Percentiles rank a stretch among this genome's conserved stretches.
phyloP scores from a whole-genome alignment of 495 filamentous ascomycete species.

The Acidomyces sp. region DNA sequence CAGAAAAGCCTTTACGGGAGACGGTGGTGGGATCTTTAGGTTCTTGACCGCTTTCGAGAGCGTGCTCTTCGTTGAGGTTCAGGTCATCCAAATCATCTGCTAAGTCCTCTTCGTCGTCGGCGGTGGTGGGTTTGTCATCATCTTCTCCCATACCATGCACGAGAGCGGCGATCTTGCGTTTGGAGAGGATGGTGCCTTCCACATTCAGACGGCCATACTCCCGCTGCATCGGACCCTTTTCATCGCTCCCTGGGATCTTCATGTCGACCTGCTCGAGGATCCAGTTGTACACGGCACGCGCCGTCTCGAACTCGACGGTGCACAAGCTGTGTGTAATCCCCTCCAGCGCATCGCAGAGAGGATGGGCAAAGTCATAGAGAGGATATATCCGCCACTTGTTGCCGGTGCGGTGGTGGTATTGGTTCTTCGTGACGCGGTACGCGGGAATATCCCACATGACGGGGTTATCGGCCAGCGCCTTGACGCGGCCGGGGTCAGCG shows the following conservation, averaged over 20 bases:
- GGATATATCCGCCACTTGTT: conserved; percentile 75
- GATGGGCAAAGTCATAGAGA: conserved; percentile 85
- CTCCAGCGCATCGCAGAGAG: conserved; percentile 80
- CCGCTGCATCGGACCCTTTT: conserved; percentile 60
- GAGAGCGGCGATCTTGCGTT: conserved; percentile 66
- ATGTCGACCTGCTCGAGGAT: conserved; percentile 62
- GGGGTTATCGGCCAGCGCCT: conserved; percentile 31
- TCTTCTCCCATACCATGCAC: conserved; percentile 37
- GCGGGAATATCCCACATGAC: conserved; percentile 65
- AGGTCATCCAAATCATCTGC: conserved; percentile 16
- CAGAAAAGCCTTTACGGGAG: neutral
- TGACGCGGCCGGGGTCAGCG: conserved; percentile 13
- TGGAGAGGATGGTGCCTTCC: conserved; percentile 68
- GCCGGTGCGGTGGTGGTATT: conserved; percentile 59
- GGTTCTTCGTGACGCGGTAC: conserved; percentile 56
- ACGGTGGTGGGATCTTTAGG: neutral
- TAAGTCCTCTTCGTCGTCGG: neutral
- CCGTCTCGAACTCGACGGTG: conserved; percentile 71
- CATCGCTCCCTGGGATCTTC: conserved; percentile 33
- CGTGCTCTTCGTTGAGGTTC: conserved; percentile 27
- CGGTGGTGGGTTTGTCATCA: neutral
- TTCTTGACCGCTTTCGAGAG: neutral
- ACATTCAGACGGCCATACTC: conserved; percentile 75
- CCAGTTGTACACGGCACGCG: conserved; percentile 78
- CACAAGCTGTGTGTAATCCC: conserved; percentile 79